Conservation (phyloP, 2,329 filamentous ascomycete species). For the Trichoderma koningii region DNA sequence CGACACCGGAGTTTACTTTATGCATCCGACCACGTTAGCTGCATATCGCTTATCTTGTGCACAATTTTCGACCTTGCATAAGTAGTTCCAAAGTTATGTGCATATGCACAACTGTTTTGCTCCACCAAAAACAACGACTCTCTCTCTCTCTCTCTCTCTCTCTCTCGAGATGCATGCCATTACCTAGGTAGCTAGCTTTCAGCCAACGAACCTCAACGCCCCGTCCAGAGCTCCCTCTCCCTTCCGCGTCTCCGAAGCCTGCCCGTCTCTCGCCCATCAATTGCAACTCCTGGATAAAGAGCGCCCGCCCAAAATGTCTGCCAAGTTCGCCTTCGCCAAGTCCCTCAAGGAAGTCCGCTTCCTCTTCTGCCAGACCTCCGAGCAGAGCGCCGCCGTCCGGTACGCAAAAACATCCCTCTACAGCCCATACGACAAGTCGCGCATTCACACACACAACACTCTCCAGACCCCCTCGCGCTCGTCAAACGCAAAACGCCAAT, state of each 20-base stretch:
- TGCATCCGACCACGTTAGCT: background rate
- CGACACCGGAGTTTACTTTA: slow-evolving; percentile 24
- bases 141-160: too few species aligned
- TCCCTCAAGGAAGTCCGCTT: slow-evolving; percentile 94
- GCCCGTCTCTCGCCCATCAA: too few species aligned
- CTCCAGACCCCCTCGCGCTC: too few species aligned
- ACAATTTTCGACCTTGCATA: background rate
- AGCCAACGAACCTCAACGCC: too few species aligned
- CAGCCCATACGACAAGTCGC: too few species aligned
- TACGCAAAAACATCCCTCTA: slow-evolving; percentile 47
- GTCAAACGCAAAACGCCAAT: too few species aligned
- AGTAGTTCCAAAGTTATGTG: background rate
- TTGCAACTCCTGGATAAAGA: too few species aligned
- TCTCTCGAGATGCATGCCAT: too few species aligned
- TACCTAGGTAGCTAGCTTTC: too few species aligned
- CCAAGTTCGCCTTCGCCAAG: slow-evolving; percentile 89
- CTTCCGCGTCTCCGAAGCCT: too few species aligned
- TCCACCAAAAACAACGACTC: slow-evolving; percentile 13
- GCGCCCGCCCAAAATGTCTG: slow-evolving; percentile 74
- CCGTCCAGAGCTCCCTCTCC: too few species aligned
- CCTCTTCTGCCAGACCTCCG: slow-evolving; percentile 91
- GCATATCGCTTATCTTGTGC: background rate
- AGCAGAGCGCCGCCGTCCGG: slow-evolving; percentile 87
- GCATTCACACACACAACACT: too few species aligned
- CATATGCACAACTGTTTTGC: background rate